Conservation (phyloP, 1,284 basidiomycete species). For the Leucoagaricus sp. region DNA sequence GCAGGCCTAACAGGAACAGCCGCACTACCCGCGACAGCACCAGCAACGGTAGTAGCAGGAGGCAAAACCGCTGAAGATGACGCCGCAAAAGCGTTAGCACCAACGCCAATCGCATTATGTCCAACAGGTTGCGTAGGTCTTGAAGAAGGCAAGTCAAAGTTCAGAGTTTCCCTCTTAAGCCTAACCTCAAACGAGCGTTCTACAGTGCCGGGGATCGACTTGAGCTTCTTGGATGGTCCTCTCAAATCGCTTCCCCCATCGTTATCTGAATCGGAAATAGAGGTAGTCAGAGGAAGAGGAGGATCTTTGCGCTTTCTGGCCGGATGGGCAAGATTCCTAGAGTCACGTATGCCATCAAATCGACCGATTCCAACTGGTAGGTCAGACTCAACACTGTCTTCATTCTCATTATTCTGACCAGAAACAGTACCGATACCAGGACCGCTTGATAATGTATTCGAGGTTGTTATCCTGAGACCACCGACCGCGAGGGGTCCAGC, state of each 20-base stretch:
- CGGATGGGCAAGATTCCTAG: slow-evolving; percentile 3
- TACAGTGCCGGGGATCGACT: background rate
- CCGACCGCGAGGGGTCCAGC: too few relatives aligned
- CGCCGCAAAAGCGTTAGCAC: too few relatives aligned
- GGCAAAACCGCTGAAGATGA: too few relatives aligned
- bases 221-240: slow-evolving; percentile 8
- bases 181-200: slow-evolving; percentile 11
- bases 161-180: slow-evolving; percentile 8
- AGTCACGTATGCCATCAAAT: slow-evolving; percentile 12
- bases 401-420: too few relatives aligned
- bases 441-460: too few relatives aligned
- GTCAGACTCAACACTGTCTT: too few relatives aligned
- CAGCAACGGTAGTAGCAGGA: too few relatives aligned
- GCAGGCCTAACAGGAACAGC: too few relatives aligned
- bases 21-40: too few relatives aligned
- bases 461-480: too few relatives aligned
- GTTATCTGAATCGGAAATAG: slow-evolving; percentile 3
- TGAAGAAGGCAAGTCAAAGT: slow-evolving; percentile 16
- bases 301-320: slow-evolving; percentile 7
- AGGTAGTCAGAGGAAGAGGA: background rate
- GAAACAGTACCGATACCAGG: too few relatives aligned
- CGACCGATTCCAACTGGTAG: background rate
- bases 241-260: slow-evolving; percentile 5
- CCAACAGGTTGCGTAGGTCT: background rate
- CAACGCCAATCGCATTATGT: too few relatives aligned